Conservation (phyloP, 2,329 filamentous ascomycete genomes). For the Talaromyces atroroseus region DNA sequence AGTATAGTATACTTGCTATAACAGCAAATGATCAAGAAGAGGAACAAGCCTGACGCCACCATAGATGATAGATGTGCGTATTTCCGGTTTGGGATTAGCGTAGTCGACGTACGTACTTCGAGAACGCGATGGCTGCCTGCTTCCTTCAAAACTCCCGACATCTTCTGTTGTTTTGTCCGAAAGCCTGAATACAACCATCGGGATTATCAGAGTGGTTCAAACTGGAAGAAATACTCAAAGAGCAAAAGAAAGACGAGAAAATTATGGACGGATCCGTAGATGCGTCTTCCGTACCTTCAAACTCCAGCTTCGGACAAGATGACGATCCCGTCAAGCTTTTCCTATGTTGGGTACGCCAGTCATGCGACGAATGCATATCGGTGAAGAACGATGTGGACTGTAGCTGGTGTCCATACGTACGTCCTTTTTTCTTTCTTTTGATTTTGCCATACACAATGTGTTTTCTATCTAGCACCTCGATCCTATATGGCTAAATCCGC, state of each 20-base stretch:
- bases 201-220: neutral
- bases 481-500: neutral
- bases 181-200: neutral
- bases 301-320: conserved; percentile 4
- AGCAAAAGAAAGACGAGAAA: neutral
- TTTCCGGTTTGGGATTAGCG: neutral
- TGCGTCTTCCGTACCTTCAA: neutral
- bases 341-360: conserved; percentile 33
- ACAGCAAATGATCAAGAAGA: neutral
- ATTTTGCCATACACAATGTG: conserved; percentile 8
- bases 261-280: neutral
- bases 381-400: conserved; percentile 24
- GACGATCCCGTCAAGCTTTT: conserved; percentile 11
- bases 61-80: neutral
- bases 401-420: conserved; percentile 37
- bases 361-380: conserved; percentile 29
- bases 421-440: conserved; percentile 9
- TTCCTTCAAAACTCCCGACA: neutral
- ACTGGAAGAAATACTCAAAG: neutral
- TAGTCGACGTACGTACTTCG: too few species aligned
- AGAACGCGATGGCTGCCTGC: neutral
- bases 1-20: neutral
- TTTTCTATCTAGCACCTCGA: neutral
- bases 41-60: too few species aligned
- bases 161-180: too few species aligned